A percentile compares a stretch with the other conserved stretches of the same genome.
phyloP scores from a whole-genome alignment of 148 eudicot genomes.

The Arctostaphylos glauca region DNA sequence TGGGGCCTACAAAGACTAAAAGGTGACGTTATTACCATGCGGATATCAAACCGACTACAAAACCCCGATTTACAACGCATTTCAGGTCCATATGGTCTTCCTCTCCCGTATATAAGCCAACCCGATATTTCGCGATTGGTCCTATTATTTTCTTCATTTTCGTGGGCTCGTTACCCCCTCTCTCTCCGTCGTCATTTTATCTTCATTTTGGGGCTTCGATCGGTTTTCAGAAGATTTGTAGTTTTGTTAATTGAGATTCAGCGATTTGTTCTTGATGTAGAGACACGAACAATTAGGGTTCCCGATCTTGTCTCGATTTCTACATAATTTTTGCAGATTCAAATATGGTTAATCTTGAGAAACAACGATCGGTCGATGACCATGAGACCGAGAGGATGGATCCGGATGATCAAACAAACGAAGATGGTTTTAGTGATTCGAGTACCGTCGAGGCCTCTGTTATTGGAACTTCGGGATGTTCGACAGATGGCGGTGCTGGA shows the following conservation, averaged over 20 bases:
- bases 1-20: not conserved
- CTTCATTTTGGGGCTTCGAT: not conserved
- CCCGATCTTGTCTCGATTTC: not conserved
- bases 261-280: not conserved
- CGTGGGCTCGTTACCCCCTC: not conserved
- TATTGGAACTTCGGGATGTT: constrained; percentile 8
- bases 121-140: too few species aligned
- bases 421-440: constrained; percentile 17
- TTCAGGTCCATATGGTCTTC: constrained; percentile 12
- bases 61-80: constrained; percentile 9
- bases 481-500: constrained; percentile 22
- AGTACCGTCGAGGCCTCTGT: constrained; percentile 18
- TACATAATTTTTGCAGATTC: not conserved
- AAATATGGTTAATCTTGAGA: constrained; percentile 37
- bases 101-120: not conserved
- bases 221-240: not conserved
- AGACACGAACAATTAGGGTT: constrained; percentile 12
- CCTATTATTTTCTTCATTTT: not conserved
- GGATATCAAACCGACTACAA: constrained; percentile 14
- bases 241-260: not conserved
- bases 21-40: constrained; percentile 3
- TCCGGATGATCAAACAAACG: constrained; percentile 15
- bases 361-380: constrained; percentile 37
- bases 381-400: constrained; percentile 27
- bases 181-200: not conserved